These are phyloP conservation scores for Hordeum vulgare DNA, from an alignment of 176 grass and related monocot species.

Conservation along the genomic window DNA sequence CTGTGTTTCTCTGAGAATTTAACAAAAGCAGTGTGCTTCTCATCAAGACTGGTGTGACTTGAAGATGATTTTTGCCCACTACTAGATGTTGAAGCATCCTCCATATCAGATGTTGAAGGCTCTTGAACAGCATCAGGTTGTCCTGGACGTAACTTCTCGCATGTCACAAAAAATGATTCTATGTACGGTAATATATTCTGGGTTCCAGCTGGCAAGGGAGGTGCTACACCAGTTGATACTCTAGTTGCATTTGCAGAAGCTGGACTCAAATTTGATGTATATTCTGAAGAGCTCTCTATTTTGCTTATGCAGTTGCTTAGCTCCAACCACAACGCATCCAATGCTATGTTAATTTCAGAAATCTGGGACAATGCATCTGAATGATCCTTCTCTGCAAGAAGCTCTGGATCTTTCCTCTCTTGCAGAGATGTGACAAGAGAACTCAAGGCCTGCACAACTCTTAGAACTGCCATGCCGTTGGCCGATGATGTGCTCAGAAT, in stretches of 20 bases:
- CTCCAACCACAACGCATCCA: slow-evolving; percentile 86
- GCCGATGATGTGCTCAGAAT: slow-evolving; percentile 86
- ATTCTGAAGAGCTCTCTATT: slow-evolving; percentile 85
- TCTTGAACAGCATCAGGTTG: slow-evolving; percentile 63
- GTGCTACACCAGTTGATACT: slow-evolving; percentile 56
- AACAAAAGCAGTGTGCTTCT: slow-evolving; percentile 85
- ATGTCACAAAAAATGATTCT: slow-evolving; percentile 96
- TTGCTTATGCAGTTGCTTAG: slow-evolving; percentile 97
- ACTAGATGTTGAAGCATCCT: slow-evolving; percentile 61
- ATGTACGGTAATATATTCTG: slow-evolving; percentile 99
- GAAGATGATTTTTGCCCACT: slow-evolving; percentile 50
- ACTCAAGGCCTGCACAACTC: slow-evolving; percentile 95
- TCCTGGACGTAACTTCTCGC: slow-evolving; percentile 78
- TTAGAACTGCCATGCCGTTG: slow-evolving; percentile 90
- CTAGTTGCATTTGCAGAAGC: slow-evolving; percentile 49
- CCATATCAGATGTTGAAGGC: slow-evolving; percentile 75
- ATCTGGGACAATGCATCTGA: slow-evolving; percentile 63
- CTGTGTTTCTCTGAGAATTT: slow-evolving; percentile 95
- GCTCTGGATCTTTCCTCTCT: slow-evolving; percentile 59
- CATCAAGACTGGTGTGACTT: slow-evolving; percentile 39
- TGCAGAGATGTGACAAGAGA: slow-evolving; percentile 81
- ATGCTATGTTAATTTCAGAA: slow-evolving; percentile 70
- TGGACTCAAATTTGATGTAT: slow-evolving; percentile 42
- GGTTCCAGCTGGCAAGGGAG: slow-evolving; percentile 81
- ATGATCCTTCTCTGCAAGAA: slow-evolving; percentile 50